Base-by-base conservation (phyloP, 176 grass and related monocot species). In the Puccinellia tenuiflora region DNA sequence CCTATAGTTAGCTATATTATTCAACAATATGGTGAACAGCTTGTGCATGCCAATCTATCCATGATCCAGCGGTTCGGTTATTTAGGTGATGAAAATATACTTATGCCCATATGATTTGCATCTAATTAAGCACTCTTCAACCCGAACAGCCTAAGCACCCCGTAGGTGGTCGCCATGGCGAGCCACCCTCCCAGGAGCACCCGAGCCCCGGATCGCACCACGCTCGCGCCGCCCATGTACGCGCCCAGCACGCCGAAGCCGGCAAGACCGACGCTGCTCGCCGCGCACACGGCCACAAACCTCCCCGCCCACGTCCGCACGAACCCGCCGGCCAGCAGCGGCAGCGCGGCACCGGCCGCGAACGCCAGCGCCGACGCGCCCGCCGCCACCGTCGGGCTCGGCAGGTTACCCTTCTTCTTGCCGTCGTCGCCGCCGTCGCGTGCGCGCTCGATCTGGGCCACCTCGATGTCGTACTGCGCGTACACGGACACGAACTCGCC, bases 401-500 rank as follows among this genome's bases (percentile, higher is more conserved):
- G 84, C 22, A 94, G 63, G 3, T 25, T 59, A 17, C 71, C 75
- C 76, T 79, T 69, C 76, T 79, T 69, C 9, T 83, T 31, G 52
- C 10, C 16, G 4, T 1, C 37, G 3, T 28, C 38, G 3, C 3
- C 6, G 29, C 0, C 31, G 2, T 26, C n/a, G 42, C 28, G 47
- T 0, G 47, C 26, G 25, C 69, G 59, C 52, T 85, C 21, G 10
- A 87, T 79, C 20, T 89, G 76, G 20, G 83, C 85, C 48, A 78
- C 82, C 63, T 94, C 68, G 50, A 94, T 91, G 60, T 94, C 92
- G 46, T 85, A 89, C 80, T 94, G 92, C 43, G 97, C 88, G 74
- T 96, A 93, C 59, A 98, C 95, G 17, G 92, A 98, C 9, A 98
- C 95, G 78, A 90, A 98, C 81, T 98, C 95, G 6, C 95, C 95